Evolutionary conservation across 805 yeast genomes (phyloP), one percentile per base, ranked within the genome.

Genomic region (Torulaspora franciscae): DNA sequence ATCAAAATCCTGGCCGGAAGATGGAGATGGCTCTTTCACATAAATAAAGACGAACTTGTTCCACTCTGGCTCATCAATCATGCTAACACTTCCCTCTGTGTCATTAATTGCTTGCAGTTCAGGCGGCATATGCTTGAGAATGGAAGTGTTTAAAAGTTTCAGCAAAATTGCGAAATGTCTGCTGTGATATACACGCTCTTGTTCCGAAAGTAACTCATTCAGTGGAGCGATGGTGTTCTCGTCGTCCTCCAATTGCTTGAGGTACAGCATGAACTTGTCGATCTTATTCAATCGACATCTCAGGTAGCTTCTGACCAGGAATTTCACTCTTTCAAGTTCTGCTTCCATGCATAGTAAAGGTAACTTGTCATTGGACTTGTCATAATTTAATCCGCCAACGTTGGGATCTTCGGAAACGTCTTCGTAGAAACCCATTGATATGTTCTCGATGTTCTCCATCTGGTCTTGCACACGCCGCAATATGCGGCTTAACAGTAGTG

Each of bases 261-360:
- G 79, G 56, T 69, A 79, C 4, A 85, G 68, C 22, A 87, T 72
- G 63, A 68, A 81, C 50, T 73, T 74, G 66, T 89, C 96, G 38
- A 93, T 77, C 64, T 85, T 90, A 48, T 70, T 67, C 45, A 89
- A 64, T 46, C 99, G 71, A 6, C 91, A 76, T 49, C 99, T 74
- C 27, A 90, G 69, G 61, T 88, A 91, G 10, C 87, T 75, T 41
- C 97, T 68, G n/a, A 90, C 71, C 28, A 91, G 65, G 61, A 83
- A 93, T 56, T 83, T 87, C 25, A 88, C 77, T 45, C 99, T 70
- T 56, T 93, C 98, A 19, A 93, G 74, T 55, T 93, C 98, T 10
- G 95, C 83, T 59, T 93, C 99, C 54, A 91, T 81, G 19, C 95
- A 77, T 69, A 93, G 78, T 37, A 90, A 70, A 46, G 85, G 83